A percentile compares a stretch with the other conserved stretches of the same genome.
These are phyloP conservation scores for Porogramme epimiltina DNA, from an alignment of 1,284 basidiomycete genomes.

Conservation along the genomic window DNA sequence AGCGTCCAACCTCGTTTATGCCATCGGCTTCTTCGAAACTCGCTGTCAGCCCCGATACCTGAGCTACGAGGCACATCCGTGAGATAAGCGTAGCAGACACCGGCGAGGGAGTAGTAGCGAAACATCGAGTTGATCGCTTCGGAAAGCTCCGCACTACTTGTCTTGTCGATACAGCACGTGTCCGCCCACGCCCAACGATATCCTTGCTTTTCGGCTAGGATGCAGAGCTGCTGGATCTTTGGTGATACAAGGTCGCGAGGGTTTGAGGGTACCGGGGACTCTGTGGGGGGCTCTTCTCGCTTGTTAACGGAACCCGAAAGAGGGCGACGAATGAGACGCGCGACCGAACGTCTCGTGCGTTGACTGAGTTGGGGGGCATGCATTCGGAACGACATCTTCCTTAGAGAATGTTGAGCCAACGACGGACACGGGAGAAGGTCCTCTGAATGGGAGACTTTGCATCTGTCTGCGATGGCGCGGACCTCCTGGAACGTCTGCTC, in stretches of 20 bases:
- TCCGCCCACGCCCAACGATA: conserved; percentile 8
- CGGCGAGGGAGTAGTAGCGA: conserved; percentile 1
- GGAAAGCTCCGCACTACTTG: conserved; percentile 7
- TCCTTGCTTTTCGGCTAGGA: conserved; percentile 1
- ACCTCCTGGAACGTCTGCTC: background rate
- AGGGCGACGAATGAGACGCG: too few relatives aligned
- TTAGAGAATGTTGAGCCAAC: too few relatives aligned
- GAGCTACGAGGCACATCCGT: background rate
- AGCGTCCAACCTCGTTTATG: conserved; percentile 12
- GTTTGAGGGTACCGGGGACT: background rate
- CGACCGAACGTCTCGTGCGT: too few relatives aligned
- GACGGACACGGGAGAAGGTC: too few relatives aligned
- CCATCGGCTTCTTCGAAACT: conserved; percentile 7
- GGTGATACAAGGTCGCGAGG: background rate
- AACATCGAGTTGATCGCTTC: conserved; percentile 13
- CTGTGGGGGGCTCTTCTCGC: too few relatives aligned
- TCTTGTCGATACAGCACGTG: conserved; percentile 12
- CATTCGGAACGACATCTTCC: too few relatives aligned
- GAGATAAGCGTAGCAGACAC: conserved; percentile 5
- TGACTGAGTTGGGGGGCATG: too few relatives aligned
- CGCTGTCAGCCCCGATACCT: background rate
- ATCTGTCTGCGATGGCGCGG: background rate
- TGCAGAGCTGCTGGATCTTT: background rate
- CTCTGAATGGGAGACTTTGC: too few relatives aligned
- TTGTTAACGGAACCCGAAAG: too few relatives aligned